phyloP scores from a whole-genome alignment of 371 early-diverging fungal species.

The Mycotypha africana region DNA sequence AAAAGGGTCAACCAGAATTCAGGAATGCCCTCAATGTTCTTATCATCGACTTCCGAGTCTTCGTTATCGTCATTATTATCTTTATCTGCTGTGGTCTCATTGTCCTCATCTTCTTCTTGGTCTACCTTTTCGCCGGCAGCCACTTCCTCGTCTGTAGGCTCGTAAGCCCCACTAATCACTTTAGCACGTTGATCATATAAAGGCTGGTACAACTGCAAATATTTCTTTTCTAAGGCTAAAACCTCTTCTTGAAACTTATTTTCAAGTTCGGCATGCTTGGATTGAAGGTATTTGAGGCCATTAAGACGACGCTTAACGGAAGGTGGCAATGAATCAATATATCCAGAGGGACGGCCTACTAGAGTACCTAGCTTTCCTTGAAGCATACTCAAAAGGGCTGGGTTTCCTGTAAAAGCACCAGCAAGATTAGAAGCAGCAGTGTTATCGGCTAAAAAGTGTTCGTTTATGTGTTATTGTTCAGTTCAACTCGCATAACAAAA shows the following conservation, averaged over 20 bases:
- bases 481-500: no score
- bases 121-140: slow-evolving; percentile 56
- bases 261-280: slow-evolving; percentile 76
- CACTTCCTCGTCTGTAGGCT: slow-evolving; percentile 87
- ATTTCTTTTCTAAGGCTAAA: slow-evolving; percentile 91
- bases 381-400: slow-evolving; percentile 52
- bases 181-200: slow-evolving; percentile 81
- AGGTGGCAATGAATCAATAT: slow-evolving; percentile 72
- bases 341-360: slow-evolving; percentile 78
- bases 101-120: slow-evolving; percentile 48
- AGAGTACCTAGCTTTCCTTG: slow-evolving; percentile 72
- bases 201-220: slow-evolving; percentile 73
- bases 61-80: slow-evolving; percentile 6
- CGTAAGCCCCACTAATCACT: slow-evolving; percentile 69
- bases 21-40: slow-evolving; percentile 58
- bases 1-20: slow-evolving; percentile 94
- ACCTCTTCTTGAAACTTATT: slow-evolving; percentile 86
- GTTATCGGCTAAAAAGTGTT: slow-evolving; percentile 10
- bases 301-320: slow-evolving; percentile 78
- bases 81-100: slow-evolving; percentile 31
- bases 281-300: slow-evolving; percentile 79
- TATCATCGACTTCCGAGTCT: slow-evolving; percentile 22
- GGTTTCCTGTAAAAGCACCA: slow-evolving; percentile 39
- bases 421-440: slow-evolving; percentile 16
- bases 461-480: no score